Base-by-base conservation (phyloP, 768 basidiomycete species). In the Termitomyces eurrhizus region DNA sequence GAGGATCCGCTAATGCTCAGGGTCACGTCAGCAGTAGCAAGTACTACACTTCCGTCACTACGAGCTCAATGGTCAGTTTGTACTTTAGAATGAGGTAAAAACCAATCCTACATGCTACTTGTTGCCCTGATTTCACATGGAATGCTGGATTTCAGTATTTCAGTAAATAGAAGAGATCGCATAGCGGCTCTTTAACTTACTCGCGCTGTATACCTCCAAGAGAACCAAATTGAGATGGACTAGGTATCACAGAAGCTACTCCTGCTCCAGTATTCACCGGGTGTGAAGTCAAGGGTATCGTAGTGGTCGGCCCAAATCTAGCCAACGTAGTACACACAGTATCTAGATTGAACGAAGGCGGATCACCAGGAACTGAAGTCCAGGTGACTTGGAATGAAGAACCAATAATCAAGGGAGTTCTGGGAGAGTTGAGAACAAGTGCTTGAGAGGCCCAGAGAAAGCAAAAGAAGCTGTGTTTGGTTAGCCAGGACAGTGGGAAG, bases 311-410 rank as follows among this genome's bases (percentile, higher is more conserved):
- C 14, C 13, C 39, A 14, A 39, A 32, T 18, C 9, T 18, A 21
- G 33, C 8, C 26, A 45, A 39, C 13, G 36, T 2, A 33, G 2
- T 24, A 33, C 53, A 55, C 18, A 35, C 11, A 16, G 6, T 48
- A 36, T 44, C 54, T n/a, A 63, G 14, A 29, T 45, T 33, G 42
- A 63, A 48, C 7, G 42, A 36, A 29, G 45, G 13, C 7, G 62
- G 62, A 16, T 60, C 59, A 24, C 24, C 45, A 35, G 59, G n/a
- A 26, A 16, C 7, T 49, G 56, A 3, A 29, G 49, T 52, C 62
- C 62, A 60, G 4, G 62, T 57, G 44, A 57, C 2, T 32, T 50
- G 26, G 26, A 57, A 2, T 7, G 36, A 26, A n/a, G 13, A n/a
- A 11, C 52, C 55, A 29, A 49, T 16, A 11, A 16, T 37, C 8